Percentiles rank a stretch among this genome's conserved stretches.
phyloP scores from a whole-genome alignment of 768 basidiomycete species.

The Tulasnella calospora region DNA sequence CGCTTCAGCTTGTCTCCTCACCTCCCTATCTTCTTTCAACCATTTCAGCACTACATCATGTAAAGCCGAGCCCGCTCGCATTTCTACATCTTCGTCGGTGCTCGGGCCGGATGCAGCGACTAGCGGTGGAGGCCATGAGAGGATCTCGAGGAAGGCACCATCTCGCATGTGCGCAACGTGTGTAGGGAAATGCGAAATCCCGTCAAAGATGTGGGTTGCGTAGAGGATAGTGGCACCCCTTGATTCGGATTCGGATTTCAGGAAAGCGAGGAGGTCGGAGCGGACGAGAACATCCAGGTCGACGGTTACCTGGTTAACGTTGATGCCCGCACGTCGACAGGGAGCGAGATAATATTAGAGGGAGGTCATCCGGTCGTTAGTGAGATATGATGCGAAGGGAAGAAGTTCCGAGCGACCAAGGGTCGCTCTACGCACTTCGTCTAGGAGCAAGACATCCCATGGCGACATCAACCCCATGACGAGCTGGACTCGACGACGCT shows the following conservation, averaged over 20 bases:
- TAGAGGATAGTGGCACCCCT: conserved; percentile 88
- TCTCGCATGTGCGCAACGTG: conserved; percentile 88
- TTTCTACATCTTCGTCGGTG: conserved; percentile 27
- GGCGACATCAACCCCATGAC: conserved; percentile 93
- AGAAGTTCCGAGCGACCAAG: not conserved
- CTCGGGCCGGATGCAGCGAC: conserved; percentile 23
- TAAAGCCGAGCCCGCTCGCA: conserved; percentile 40
- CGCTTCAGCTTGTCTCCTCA: conserved; percentile 55
- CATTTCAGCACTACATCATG: conserved; percentile 77
- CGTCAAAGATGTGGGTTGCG: conserved; percentile 97
- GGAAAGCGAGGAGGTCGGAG: conserved; percentile 80
- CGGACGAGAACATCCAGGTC: conserved; percentile 96
- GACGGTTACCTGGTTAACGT: conserved; percentile 70
- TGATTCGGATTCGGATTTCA: conserved; percentile 71
- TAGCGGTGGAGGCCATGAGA: conserved; percentile 66
- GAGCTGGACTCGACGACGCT: conserved; percentile 86
- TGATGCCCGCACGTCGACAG: not conserved
- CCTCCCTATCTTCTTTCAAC: conserved; percentile 76
- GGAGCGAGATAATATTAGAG: not conserved
- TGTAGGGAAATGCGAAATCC: conserved; percentile 84
- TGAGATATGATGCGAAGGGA: not conserved
- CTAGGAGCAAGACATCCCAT: conserved; percentile 89
- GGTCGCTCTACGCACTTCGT: conserved; percentile 58
- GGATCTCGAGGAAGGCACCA: conserved; percentile 55
- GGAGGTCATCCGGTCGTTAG: not conserved